Evolutionary conservation across 331 rosid genomes (phyloP).

Genomic region (Saraca asoca): DNA sequence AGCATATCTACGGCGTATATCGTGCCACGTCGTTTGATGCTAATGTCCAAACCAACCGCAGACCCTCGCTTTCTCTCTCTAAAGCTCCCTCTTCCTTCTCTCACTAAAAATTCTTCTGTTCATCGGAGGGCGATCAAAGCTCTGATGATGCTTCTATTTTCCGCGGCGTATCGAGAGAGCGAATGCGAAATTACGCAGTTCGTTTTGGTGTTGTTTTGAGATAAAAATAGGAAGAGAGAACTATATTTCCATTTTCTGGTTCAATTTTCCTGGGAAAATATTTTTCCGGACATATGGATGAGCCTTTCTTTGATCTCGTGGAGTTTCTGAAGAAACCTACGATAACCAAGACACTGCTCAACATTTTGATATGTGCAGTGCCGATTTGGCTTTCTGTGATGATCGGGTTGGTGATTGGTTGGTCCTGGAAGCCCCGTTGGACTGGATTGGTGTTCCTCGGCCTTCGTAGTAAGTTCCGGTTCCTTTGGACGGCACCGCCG

Average conservation of each 20-base stretch:
- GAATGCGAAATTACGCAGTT: constrained; percentile 35
- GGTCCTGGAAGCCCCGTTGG: constrained; percentile 99
- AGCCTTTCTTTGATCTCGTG: constrained; percentile 63
- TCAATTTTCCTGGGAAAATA: constrained; percentile 26
- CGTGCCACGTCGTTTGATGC: constrained; percentile 38
- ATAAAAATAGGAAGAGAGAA: constrained; percentile 2
- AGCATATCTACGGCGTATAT: constrained; percentile 34
- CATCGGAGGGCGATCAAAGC: neutral
- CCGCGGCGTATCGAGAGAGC: neutral
- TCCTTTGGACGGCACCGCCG: constrained; percentile 91
- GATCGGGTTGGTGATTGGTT: constrained; percentile 88
- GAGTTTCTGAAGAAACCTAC: constrained; percentile 81
- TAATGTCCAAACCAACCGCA: neutral
- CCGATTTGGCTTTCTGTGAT: constrained; percentile 98
- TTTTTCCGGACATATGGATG: constrained; percentile 55
- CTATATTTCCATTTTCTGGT: constrained; percentile 26
- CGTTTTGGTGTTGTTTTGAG: neutral
- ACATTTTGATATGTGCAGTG: constrained; percentile 86
- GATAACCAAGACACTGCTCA: constrained; percentile 85
- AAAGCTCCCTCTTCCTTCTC: neutral
- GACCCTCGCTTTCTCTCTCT: neutral
- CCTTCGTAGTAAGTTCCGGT: constrained; percentile 79
- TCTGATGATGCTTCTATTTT: constrained; percentile 4
- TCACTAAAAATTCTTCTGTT: neutral
- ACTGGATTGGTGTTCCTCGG: constrained; percentile 88